Percentiles rank a stretch among this genome's conserved stretches.
Conservation (phyloP, 2,329 filamentous ascomycete species). For the Phyllosticta capitalensis region DNA sequence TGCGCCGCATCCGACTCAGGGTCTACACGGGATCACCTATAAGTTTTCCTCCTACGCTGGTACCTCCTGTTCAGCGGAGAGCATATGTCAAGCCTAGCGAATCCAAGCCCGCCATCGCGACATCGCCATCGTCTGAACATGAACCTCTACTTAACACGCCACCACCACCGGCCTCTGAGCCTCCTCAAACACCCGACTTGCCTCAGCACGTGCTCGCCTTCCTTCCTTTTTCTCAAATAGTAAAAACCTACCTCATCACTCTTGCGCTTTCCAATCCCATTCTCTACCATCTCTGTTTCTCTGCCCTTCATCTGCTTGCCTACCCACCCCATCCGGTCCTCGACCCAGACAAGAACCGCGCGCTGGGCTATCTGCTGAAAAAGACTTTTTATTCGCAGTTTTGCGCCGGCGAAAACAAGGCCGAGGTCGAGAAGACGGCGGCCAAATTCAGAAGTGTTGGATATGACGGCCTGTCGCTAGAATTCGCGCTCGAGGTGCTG, state of each 20-base stretch:
- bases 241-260: slow-evolving; percentile 10
- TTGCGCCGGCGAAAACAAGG: slow-evolving; percentile 67
- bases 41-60: neutral
- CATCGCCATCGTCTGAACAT: neutral
- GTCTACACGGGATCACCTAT: neutral
- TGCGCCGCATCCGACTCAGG: neutral
- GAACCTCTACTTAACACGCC: neutral
- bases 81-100: slow-evolving; percentile 4
- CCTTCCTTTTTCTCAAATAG: slow-evolving; percentile 3
- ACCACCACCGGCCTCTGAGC: neutral
- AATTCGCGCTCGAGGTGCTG: slow-evolving; percentile 61
- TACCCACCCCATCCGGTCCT: neutral
- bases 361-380: slow-evolving; percentile 62
- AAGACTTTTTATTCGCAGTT: slow-evolving; percentile 84
- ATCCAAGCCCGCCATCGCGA: slow-evolving; percentile 3
- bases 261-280: neutral
- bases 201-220: neutral
- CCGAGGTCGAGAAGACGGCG: slow-evolving; percentile 55
- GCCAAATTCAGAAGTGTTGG: slow-evolving; percentile 60
- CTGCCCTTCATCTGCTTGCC: slow-evolving; percentile 1
- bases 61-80: neutral
- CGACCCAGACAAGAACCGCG: slow-evolving; percentile 24
- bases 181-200: neutral
- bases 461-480: slow-evolving; percentile 76
- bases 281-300: neutral